A percentile compares a stretch with the other conserved stretches of the same genome.
Evolutionary conservation across 2,329 filamentous ascomycete species (phyloP).

Genomic region (Sclerotinia trifoliorum): DNA sequence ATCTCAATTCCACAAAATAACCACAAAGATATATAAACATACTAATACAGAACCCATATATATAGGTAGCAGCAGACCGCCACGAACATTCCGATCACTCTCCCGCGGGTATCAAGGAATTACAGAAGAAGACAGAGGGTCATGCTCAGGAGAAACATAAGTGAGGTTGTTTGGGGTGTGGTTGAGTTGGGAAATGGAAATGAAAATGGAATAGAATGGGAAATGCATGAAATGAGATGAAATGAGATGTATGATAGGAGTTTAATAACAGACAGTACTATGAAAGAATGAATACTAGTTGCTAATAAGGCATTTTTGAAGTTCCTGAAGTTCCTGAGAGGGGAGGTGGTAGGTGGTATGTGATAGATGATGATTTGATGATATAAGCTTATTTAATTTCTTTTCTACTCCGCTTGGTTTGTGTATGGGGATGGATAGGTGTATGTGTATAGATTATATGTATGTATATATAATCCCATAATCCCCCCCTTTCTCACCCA

Average conservation of each 20-base stretch:
- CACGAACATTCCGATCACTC: conserved; percentile 23
- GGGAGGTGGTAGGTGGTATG: too few species aligned
- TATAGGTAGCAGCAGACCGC: conserved; percentile 34
- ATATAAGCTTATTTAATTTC: too few species aligned
- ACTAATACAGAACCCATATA: background rate
- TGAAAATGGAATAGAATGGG: background rate
- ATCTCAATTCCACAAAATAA: background rate
- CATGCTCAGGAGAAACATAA: conserved; percentile 36
- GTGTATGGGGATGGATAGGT: too few species aligned
- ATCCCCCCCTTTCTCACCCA: too few species aligned
- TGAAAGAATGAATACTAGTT: background rate
- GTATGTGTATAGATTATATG: too few species aligned
- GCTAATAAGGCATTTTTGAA: background rate
- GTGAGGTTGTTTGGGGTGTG: conserved; percentile 29
- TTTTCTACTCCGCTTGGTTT: too few species aligned
- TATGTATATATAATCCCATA: too few species aligned
- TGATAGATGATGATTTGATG: background rate
- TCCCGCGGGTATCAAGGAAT: conserved; percentile 52
- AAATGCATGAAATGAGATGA: background rate
- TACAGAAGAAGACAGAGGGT: conserved; percentile 52
- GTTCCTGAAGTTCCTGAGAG: too few species aligned
- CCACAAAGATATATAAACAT: background rate
- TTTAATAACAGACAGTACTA: background rate
- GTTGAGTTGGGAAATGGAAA: too few species aligned
- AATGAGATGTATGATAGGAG: background rate